These are phyloP conservation scores for Nothopassalora personata DNA, from an alignment of 2,329 filamentous ascomycete genomes.

Conservation along the genomic window DNA sequence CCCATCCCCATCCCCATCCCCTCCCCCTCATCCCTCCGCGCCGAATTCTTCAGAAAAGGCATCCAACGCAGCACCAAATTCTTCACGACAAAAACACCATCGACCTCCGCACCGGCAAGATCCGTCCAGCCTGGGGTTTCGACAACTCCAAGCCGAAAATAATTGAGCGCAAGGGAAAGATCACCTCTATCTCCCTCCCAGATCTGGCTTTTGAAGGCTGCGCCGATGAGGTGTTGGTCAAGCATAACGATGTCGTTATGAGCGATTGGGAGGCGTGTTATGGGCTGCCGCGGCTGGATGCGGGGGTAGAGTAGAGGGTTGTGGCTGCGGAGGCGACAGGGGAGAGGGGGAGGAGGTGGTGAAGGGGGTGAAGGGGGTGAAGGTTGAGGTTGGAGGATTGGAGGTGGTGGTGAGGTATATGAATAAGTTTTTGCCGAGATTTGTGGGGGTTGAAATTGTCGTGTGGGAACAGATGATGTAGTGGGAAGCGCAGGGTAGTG, in stretches of 20 bases:
- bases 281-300: background rate
- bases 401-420: background rate
- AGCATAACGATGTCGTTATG: background rate
- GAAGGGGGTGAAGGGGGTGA: background rate
- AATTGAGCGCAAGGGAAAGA: background rate
- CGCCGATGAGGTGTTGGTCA: background rate
- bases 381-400: background rate
- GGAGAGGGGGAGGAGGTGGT: background rate
- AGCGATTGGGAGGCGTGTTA: background rate
- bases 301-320: too few relatives aligned
- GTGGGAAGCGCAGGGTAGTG: background rate
- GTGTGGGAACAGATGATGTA: background rate
- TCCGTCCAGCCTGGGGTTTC: background rate
- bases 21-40: background rate
- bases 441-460: background rate
- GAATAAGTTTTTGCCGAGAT: background rate
- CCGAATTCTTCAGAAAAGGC: background rate
- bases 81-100: background rate
- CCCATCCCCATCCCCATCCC: background rate
- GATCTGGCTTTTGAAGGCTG: background rate
- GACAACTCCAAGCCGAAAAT: background rate
- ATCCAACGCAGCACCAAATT: background rate
- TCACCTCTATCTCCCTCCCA: background rate
- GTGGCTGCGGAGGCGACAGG: background rate
- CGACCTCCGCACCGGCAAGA: background rate